A percentile compares a stretch with the other conserved stretches of the same genome.
These are phyloP conservation scores for Xylaria palmicola DNA, from an alignment of 495 filamentous ascomycete species.

Conservation along the genomic window DNA sequence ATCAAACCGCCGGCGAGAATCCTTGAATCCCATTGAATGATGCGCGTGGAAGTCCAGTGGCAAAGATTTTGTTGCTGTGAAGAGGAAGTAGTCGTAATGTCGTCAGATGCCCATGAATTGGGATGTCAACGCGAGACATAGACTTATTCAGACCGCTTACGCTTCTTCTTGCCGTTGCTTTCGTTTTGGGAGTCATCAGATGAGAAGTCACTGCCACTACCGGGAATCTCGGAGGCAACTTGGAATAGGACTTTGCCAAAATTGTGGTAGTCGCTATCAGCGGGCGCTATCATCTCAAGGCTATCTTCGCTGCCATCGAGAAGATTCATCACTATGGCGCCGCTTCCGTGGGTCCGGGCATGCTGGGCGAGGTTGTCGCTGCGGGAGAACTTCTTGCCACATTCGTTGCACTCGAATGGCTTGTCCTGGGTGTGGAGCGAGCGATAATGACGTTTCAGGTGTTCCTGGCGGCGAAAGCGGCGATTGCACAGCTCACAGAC, in stretches of 20 bases:
- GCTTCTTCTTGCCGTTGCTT: slow-evolving; percentile 65
- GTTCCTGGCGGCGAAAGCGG: slow-evolving; percentile 97
- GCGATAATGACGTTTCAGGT: slow-evolving; percentile 97
- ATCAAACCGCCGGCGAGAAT: slow-evolving; percentile 13
- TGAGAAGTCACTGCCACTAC: slow-evolving; percentile 54
- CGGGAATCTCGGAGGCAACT: slow-evolving; percentile 65
- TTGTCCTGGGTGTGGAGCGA: slow-evolving; percentile 98
- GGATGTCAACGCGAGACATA: slow-evolving; percentile 6
- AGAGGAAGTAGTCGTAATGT: slow-evolving; percentile 35
- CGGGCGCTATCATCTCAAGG: slow-evolving; percentile 45
- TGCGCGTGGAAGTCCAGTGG: slow-evolving; percentile 22
- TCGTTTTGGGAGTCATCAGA: slow-evolving; percentile 55
- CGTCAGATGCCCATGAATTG: slow-evolving; percentile 30
- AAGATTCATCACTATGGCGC: slow-evolving; percentile 85
- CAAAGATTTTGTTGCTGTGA: slow-evolving; percentile 18
- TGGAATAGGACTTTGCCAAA: slow-evolving; percentile 76
- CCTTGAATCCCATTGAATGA: slow-evolving; percentile 24
- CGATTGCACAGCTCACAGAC: slow-evolving; percentile 93
- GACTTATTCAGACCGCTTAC: slow-evolving; percentile 62
- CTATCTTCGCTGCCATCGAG: slow-evolving; percentile 61
- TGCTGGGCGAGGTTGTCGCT: slow-evolving; percentile 97
- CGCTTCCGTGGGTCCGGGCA: slow-evolving; percentile 86
- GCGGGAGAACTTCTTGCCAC: slow-evolving; percentile 98
- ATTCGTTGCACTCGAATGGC: slow-evolving; percentile 95
- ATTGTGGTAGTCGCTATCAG: slow-evolving; percentile 58